Conservation (phyloP, 2,329 filamentous ascomycete genomes). For the Lecanoromycetidae sp. region DNA sequence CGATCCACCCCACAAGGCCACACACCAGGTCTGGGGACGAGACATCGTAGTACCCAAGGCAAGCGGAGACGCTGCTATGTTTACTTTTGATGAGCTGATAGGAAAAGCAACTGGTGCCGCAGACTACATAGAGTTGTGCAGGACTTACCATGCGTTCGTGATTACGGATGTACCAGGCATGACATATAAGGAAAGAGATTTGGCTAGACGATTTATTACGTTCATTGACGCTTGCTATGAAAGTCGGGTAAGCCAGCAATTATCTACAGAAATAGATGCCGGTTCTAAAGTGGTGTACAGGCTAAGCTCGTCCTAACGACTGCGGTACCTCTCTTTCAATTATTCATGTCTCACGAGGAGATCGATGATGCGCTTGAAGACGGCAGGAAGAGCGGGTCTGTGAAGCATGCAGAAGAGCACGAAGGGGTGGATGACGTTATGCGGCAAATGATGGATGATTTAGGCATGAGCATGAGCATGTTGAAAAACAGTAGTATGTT, state of each 20-base stretch:
- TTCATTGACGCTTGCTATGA: slow-evolving; percentile 97
- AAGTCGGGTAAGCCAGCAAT: slow-evolving; percentile 34
- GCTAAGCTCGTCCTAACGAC: slow-evolving; percentile 94
- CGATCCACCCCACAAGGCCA: slow-evolving; percentile 63
- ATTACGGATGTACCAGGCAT: slow-evolving; percentile 86
- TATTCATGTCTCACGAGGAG: slow-evolving; percentile 69
- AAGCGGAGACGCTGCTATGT: slow-evolving; percentile 77
- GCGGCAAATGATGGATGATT: slow-evolving; percentile 73
- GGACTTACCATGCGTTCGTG: slow-evolving; percentile 83
- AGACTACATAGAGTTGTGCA: slow-evolving; percentile 85
- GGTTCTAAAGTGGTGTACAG: slow-evolving; percentile 30
- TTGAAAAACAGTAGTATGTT: slow-evolving; percentile 81
- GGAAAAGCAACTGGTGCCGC: slow-evolving; percentile 79
- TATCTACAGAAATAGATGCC: background rate
- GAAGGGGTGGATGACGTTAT: slow-evolving; percentile 54
- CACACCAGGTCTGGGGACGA: slow-evolving; percentile 82
- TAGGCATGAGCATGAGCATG: slow-evolving; percentile 71
- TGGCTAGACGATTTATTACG: slow-evolving; percentile 88
- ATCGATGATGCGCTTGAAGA: slow-evolving; percentile 45
- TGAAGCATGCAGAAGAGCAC: slow-evolving; percentile 33
- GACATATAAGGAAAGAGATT: slow-evolving; percentile 73
- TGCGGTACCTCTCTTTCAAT: slow-evolving; percentile 67
- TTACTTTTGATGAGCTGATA: slow-evolving; percentile 87
- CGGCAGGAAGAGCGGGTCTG: slow-evolving; percentile 26
- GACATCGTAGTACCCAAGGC: slow-evolving; percentile 79